Conservation (phyloP, 2,329 filamentous ascomycete species). For the Plenodomus biglobosus region DNA sequence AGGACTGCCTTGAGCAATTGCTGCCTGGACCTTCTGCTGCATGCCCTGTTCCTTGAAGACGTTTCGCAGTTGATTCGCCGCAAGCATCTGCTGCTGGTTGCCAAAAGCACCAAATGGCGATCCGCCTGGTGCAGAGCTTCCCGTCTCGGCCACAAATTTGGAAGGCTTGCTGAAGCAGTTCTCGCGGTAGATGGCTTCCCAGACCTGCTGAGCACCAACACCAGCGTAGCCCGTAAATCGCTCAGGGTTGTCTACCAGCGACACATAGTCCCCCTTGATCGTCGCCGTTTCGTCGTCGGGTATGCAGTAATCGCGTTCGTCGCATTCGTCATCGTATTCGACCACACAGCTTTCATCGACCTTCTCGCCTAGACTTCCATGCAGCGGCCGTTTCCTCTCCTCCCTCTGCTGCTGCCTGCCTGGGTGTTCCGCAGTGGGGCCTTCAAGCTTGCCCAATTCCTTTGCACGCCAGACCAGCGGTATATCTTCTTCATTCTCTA, state of each 20-base stretch:
- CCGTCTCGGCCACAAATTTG: conserved; percentile 35
- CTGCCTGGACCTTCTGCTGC: conserved; percentile 61
- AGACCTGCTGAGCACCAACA: conserved; percentile 81
- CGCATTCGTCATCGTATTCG: conserved; percentile 96
- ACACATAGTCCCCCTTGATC: conserved; percentile 94
- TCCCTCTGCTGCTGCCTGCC: conserved; percentile 72
- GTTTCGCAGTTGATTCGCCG: conserved; percentile 62
- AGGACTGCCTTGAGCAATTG: conserved; percentile 54
- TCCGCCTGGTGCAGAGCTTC: conserved; percentile 40
- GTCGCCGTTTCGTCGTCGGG: conserved; percentile 87
- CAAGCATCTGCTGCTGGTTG: conserved; percentile 52
- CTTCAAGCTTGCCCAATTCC: conserved; percentile 88
- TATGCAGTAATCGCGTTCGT: conserved; percentile 94
- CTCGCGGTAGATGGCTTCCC: conserved; percentile 95
- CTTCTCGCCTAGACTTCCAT: conserved; percentile 78
- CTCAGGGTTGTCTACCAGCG: conserved; percentile 88
- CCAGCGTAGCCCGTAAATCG: conserved; percentile 93
- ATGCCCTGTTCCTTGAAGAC: conserved; percentile 63
- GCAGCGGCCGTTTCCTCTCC: conserved; percentile 70
- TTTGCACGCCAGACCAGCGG: conserved; percentile 88
- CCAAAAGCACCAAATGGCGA: conserved; percentile 47
- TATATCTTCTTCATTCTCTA: conserved; percentile 94
- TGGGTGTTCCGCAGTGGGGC: conserved; percentile 87
- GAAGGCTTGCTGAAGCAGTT: conserved; percentile 77
- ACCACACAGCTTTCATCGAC: conserved; percentile 96